A percentile compares a stretch with the other conserved stretches of the same genome.
These are phyloP conservation scores for Hyaloperonospora brassicae DNA, from an alignment of 352 stramenopile species.

Conservation along the genomic window DNA sequence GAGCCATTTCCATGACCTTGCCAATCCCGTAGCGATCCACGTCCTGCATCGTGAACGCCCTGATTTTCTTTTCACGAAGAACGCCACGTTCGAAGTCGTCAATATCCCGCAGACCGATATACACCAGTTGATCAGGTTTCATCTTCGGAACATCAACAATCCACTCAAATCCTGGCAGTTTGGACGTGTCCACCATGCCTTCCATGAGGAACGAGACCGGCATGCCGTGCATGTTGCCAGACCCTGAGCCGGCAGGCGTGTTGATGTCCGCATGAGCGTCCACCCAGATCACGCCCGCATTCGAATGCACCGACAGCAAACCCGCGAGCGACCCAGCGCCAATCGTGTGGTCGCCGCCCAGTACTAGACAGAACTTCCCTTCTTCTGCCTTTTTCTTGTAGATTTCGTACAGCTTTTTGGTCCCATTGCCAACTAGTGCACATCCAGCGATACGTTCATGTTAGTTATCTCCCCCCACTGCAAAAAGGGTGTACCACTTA, in stretches of 20 bases:
- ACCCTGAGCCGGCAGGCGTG: slow-evolving; percentile 85
- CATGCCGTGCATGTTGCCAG: slow-evolving; percentile 98
- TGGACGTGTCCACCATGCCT: slow-evolving; percentile 80
- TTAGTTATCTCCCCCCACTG: neutral
- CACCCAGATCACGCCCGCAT: slow-evolving; percentile 96
- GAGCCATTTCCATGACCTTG: slow-evolving; percentile 92
- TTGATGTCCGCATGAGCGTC: slow-evolving; percentile 98
- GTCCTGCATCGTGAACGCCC: slow-evolving; percentile 94
- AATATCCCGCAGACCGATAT: slow-evolving; percentile 92
- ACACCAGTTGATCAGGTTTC: slow-evolving; percentile 89
- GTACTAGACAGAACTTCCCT: slow-evolving; percentile 90
- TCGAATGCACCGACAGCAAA: slow-evolving; percentile 83
- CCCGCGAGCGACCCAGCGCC: slow-evolving; percentile 89
- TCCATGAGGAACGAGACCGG: slow-evolving; percentile 92
- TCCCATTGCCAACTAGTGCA: slow-evolving; percentile 74
- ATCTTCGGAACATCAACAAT: slow-evolving; percentile 68
- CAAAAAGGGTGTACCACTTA: slow-evolving; percentile 9
- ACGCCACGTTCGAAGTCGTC: slow-evolving; percentile 87
- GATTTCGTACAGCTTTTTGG: slow-evolving; percentile 65
- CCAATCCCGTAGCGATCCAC: slow-evolving; percentile 95
- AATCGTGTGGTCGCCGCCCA: slow-evolving; percentile 96
- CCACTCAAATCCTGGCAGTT: slow-evolving; percentile 93
- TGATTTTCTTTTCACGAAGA: slow-evolving; percentile 90
- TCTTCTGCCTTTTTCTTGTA: slow-evolving; percentile 85
- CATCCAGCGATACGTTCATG: neutral